phyloP scores from a whole-genome alignment of 305 asterid species.

The Fraxinus nigra region DNA sequence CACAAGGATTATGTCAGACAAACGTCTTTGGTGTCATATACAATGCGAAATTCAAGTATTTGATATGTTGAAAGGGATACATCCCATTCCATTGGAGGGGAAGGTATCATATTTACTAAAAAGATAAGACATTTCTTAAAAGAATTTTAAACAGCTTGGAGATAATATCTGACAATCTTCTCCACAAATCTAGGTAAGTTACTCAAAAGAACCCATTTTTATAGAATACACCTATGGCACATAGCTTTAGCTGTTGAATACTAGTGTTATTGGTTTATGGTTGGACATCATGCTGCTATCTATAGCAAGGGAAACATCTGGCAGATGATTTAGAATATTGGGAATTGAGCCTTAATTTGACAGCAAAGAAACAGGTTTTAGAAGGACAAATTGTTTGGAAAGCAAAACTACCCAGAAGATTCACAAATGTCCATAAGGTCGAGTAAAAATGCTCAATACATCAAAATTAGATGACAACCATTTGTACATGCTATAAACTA shows the following conservation, averaged over 20 bases:
- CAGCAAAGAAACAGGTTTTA: not conserved
- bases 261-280: not conserved
- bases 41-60: conserved; percentile 9
- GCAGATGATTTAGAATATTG: not conserved
- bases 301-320: not conserved
- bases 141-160: not conserved
- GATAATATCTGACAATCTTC: not conserved
- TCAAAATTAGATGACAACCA: not conserved
- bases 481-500: not conserved
- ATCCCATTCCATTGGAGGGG: not conserved
- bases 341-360: not conserved
- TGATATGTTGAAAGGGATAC: not conserved
- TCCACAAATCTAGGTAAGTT: not conserved
- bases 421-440: not conserved
- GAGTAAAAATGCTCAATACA: not conserved
- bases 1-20: conserved; percentile 23
- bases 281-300: not conserved
- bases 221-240: not conserved
- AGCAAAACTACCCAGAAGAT: not conserved
- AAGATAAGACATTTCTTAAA: not conserved
- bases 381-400: not conserved
- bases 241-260: not conserved
- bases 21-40: conserved; percentile 9
- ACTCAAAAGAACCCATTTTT: not conserved
- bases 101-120: not conserved